Evolutionary conservation across 306 rosid genomes (phyloP).

Genomic region (Macrotyloma uniflorum): DNA sequence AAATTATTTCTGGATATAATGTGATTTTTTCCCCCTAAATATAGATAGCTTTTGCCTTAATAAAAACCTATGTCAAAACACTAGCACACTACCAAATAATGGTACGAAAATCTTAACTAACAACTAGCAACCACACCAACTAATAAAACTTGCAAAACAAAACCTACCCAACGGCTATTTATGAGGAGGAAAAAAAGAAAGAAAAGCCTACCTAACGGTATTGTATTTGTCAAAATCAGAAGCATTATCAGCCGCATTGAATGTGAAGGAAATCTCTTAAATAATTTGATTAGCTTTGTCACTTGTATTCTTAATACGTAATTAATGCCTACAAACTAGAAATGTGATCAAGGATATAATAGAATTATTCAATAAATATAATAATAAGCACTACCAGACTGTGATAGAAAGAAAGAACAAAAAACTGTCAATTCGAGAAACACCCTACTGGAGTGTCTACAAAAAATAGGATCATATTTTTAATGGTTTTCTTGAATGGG

Average conservation of each 20-base stretch:
- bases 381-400: no score
- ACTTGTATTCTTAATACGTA: neutral
- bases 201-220: neutral
- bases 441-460: neutral
- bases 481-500: neutral
- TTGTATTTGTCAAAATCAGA: constrained; percentile 14
- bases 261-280: neutral
- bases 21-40: neutral
- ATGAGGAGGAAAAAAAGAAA: neutral
- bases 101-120: neutral
- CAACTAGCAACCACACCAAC: neutral
- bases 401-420: neutral
- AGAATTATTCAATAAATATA: neutral
- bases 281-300: neutral
- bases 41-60: neutral
- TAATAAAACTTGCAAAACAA: neutral
- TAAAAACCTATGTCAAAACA: constrained; percentile 7
- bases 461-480: neutral
- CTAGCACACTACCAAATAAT: neutral
- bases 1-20: neutral
- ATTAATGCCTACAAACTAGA: constrained; percentile 9
- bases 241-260: neutral
- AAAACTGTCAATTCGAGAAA: neutral
- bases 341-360: neutral
- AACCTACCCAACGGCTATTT: constrained; percentile 18